A percentile compares a stretch with the other conserved stretches of the same genome.
phyloP scores from a whole-genome alignment of 768 basidiomycete species.

The Psilocybe cubensis region DNA sequence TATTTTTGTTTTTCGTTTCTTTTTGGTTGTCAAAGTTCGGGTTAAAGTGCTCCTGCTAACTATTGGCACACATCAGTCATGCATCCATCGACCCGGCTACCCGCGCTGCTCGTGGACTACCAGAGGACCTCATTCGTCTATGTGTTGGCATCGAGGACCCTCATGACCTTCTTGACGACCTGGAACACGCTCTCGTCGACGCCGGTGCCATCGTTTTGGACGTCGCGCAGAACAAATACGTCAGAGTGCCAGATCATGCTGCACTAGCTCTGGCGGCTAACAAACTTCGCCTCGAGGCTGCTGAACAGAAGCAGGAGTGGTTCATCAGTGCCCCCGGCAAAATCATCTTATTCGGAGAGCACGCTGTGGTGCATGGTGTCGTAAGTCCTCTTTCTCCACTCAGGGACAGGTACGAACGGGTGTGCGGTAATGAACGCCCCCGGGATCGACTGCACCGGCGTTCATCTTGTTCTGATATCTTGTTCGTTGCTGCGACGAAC shows the following conservation, averaged over 20 bases:
- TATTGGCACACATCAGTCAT: constrained; percentile 57
- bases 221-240: constrained; percentile 55
- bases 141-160: constrained; percentile 99
- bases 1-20: too few relatives aligned
- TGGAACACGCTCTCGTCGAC: constrained; percentile 89
- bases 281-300: constrained; percentile 54
- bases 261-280: constrained; percentile 65
- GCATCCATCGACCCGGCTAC: constrained; percentile 95
- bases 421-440: constrained; percentile 19
- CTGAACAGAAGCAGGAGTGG: constrained; percentile 52
- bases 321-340: constrained; percentile 97
- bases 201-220: constrained; percentile 83
- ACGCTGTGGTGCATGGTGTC: constrained; percentile 97
- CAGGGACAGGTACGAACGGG: constrained; percentile 19
- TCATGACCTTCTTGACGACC: constrained; percentile 90
- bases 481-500: neutral
- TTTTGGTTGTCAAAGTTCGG: too few relatives aligned
- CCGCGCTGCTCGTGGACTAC: constrained; percentile 95
- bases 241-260: constrained; percentile 39
- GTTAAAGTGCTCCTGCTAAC: constrained; percentile 15
- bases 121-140: constrained; percentile 97
- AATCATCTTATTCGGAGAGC: constrained; percentile 97
- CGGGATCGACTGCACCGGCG: constrained; percentile 30
- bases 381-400: constrained; percentile 53
- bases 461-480: constrained; percentile 14